Percentiles rank a stretch among this genome's conserved stretches.
Conservation (phyloP, 768 basidiomycete genomes). For the Pleurotus salmoneostramineus region DNA sequence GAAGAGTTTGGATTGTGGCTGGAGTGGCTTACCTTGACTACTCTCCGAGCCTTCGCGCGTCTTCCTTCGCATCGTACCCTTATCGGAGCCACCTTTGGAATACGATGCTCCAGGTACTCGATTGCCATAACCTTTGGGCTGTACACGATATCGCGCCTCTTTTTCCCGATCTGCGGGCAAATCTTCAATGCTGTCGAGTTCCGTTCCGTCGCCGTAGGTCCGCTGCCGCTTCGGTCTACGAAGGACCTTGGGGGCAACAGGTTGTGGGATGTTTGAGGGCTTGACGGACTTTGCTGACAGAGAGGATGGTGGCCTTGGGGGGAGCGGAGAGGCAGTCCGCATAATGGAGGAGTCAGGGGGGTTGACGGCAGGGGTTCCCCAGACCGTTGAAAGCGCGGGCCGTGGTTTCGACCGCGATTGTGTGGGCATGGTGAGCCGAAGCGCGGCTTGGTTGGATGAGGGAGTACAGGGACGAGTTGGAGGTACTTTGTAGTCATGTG, state of each 20-base stretch:
- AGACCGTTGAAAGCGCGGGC: slow-evolving; percentile 73
- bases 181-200: slow-evolving; percentile 86
- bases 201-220: slow-evolving; percentile 84
- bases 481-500: slow-evolving; percentile 68
- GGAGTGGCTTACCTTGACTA: slow-evolving; percentile 36
- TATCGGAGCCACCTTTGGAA: slow-evolving; percentile 41
- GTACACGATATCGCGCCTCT: slow-evolving; percentile 69
- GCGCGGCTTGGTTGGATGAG: slow-evolving; percentile 69
- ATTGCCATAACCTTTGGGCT: slow-evolving; percentile 64
- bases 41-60: slow-evolving; percentile 39
- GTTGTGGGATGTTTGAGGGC: slow-evolving; percentile 31
- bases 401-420: slow-evolving; percentile 72
- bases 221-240: slow-evolving; percentile 74
- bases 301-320: slow-evolving; percentile 53
- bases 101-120: slow-evolving; percentile 57
- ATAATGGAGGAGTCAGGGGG: slow-evolving; percentile 29
- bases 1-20: slow-evolving; percentile 14
- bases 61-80: slow-evolving; percentile 57
- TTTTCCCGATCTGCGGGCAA: slow-evolving; percentile 83
- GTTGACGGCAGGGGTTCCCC: slow-evolving; percentile 41
- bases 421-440: slow-evolving; percentile 86
- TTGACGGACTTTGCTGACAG: slow-evolving; percentile 38
- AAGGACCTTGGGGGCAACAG: slow-evolving; percentile 59
- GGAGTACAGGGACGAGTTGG: slow-evolving; percentile 78
- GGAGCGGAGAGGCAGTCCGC: slow-evolving; percentile 58